Evolutionary conservation across 345 rosid species (phyloP).

Genomic region (Odontarrhena argentea): DNA sequence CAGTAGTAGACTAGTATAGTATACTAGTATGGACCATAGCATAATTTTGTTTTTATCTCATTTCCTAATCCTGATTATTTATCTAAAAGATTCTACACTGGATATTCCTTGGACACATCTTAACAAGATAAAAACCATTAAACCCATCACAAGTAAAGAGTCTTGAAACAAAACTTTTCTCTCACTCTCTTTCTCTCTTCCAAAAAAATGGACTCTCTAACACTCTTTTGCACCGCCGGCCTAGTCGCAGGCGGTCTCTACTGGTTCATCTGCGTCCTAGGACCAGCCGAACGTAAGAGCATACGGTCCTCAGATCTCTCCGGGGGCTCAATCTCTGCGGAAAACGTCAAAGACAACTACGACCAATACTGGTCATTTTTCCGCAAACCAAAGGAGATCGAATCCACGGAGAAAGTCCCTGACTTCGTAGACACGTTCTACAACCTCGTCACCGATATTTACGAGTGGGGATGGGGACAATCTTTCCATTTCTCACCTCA

Average conservation of each 20-base stretch:
- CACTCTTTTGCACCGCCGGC: slow-evolving; percentile 70
- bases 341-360: slow-evolving; percentile 77
- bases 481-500: slow-evolving; percentile 96
- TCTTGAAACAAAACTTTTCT: background rate
- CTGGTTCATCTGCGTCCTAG: slow-evolving; percentile 87
- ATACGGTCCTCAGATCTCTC: slow-evolving; percentile 75
- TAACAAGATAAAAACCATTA: slow-evolving; percentile 33
- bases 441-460: slow-evolving; percentile 91
- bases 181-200: background rate
- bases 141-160: background rate
- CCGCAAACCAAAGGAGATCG: slow-evolving; percentile 85
- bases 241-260: slow-evolving; percentile 70
- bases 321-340: slow-evolving; percentile 93
- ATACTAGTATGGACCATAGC: background rate
- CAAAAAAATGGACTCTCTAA: slow-evolving; percentile 53
- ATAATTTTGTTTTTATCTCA: background rate
- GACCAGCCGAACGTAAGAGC: slow-evolving; percentile 85
- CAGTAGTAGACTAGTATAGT: too few relatives aligned
- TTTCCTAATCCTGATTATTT: background rate
- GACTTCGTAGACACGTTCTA: slow-evolving; percentile 93
- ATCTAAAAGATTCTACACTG: slow-evolving; percentile 10
- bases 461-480: slow-evolving; percentile 99
- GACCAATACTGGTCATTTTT: slow-evolving; percentile 84
- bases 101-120: slow-evolving; percentile 19
- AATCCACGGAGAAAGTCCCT: slow-evolving; percentile 75